Evolutionary conservation across 163 green algal genomes (phyloP).

Genomic region (Scenedesmus sp.): DNA sequence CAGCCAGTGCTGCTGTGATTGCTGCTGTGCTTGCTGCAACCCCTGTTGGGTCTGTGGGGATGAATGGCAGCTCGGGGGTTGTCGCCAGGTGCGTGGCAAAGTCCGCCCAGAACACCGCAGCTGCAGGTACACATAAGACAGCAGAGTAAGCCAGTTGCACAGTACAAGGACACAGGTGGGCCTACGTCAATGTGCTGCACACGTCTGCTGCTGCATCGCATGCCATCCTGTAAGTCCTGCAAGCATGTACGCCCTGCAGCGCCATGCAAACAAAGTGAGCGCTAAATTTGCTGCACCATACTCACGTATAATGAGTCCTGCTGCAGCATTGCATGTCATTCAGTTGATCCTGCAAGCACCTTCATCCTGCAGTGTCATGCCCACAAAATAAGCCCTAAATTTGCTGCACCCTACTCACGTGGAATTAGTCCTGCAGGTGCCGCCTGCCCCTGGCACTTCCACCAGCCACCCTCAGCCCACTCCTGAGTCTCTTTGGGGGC

Average conservation of each 20-base stretch:
- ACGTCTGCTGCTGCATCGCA: no score
- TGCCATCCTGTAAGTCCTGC: no score
- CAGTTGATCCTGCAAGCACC: no score
- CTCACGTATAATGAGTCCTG: no score
- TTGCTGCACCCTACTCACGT: background rate
- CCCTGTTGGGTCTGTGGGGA: slow-evolving; percentile 37
- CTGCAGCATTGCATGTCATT: no score
- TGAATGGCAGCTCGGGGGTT: background rate
- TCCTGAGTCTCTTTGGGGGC: slow-evolving; percentile 38
- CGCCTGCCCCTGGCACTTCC: slow-evolving; percentile 20
- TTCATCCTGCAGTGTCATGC: no score
- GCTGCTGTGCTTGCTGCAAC: slow-evolving; percentile 23
- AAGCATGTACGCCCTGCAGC: no score
- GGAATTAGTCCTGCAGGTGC: slow-evolving; percentile 24
- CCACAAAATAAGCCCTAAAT: no score
- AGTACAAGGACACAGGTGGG: background rate
- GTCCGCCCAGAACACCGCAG: slow-evolving; percentile 40
- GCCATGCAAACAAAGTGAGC: no score
- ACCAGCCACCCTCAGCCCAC: slow-evolving; percentile 42
- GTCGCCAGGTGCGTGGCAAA: slow-evolving; percentile 37
- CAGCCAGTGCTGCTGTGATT: slow-evolving; percentile 23
- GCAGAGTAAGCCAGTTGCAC: background rate
- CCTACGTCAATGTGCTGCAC: no score
- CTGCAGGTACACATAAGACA: background rate
- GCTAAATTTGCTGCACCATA: no score